Percentiles rank a stretch among this genome's conserved stretches.
These are phyloP conservation scores for Tulasnella sp. DNA, from an alignment of 768 basidiomycete genomes.

Conservation along the genomic window DNA sequence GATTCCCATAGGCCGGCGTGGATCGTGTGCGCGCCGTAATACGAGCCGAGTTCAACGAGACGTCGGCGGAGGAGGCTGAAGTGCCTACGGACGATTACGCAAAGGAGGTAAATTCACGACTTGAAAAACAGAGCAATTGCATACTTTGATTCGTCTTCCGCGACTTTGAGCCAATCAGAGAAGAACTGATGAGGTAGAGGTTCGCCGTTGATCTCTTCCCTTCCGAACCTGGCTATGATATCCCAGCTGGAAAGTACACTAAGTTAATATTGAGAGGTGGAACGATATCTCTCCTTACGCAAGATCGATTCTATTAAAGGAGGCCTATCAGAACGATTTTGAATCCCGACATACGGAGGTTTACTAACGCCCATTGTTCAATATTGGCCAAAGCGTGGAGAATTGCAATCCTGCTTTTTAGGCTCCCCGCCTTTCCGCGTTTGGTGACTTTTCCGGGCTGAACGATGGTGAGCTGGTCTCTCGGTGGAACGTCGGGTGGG, in stretches of 20 bases:
- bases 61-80: constrained; percentile 16
- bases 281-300: constrained; percentile 36
- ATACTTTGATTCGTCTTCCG: constrained; percentile 51
- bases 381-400: constrained; percentile 75
- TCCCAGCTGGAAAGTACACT: constrained; percentile 46
- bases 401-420: constrained; percentile 57
- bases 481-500: constrained; percentile 52
- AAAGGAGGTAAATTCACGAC: background rate
- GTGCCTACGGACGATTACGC: constrained; percentile 9
- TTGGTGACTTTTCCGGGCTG: constrained; percentile 47
- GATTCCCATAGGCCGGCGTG: constrained; percentile 75
- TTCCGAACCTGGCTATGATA: constrained; percentile 65
- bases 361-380: constrained; percentile 75
- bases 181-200: constrained; percentile 60
- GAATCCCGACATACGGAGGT: background rate
- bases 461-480: constrained; percentile 46
- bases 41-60: constrained; percentile 61
- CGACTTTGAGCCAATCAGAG: constrained; percentile 72
- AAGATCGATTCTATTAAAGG: constrained; percentile 41
- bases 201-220: constrained; percentile 29
- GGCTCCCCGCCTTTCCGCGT: constrained; percentile 33
- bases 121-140: background rate
- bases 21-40: constrained; percentile 57
- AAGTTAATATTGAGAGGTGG: constrained; percentile 16
- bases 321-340: background rate